Conservation (phyloP, 352 stramenopile genomes). For the Globisporangium paddicum region DNA sequence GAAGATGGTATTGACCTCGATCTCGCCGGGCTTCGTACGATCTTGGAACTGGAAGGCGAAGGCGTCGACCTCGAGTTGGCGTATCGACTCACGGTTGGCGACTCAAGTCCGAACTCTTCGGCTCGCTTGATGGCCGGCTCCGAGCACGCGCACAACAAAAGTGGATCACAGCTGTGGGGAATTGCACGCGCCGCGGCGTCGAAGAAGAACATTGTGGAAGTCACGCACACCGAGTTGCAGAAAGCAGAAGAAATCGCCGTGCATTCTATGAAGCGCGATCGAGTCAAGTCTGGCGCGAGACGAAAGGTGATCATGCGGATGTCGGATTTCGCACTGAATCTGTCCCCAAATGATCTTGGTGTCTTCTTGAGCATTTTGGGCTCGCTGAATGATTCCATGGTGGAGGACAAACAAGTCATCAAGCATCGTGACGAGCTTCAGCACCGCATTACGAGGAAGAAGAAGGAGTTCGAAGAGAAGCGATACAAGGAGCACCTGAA, state of each 20-base stretch:
- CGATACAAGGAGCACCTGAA: constrained; percentile 72
- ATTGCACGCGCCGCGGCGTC: constrained; percentile 42
- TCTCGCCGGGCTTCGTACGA: constrained; percentile 62
- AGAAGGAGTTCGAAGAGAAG: constrained; percentile 54
- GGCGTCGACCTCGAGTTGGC: constrained; percentile 75
- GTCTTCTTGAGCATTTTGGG: constrained; percentile 74
- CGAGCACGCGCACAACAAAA: constrained; percentile 19
- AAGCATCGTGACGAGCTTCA: constrained; percentile 42
- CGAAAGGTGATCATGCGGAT: constrained; percentile 73
- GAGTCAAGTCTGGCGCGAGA: constrained; percentile 46
- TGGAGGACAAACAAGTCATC: constrained; percentile 60
- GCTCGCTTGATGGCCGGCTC: constrained; percentile 5
- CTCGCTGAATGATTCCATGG: constrained; percentile 64
- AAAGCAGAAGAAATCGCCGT: constrained; percentile 29
- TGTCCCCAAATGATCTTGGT: constrained; percentile 73
- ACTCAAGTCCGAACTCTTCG: constrained; percentile 21
- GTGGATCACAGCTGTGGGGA: constrained; percentile 46
- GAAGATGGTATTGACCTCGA: constrained; percentile 75
- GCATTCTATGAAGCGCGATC: constrained; percentile 23
- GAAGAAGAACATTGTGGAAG: constrained; percentile 61
- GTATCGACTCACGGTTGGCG: constrained; percentile 59
- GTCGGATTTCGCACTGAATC: constrained; percentile 83
- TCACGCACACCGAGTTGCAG: constrained; percentile 42
- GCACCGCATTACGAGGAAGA: constrained; percentile 39
- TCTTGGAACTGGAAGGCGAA: constrained; percentile 84